Conservation (phyloP, 345 rosid species). For the Pistacia atlantica region DNA sequence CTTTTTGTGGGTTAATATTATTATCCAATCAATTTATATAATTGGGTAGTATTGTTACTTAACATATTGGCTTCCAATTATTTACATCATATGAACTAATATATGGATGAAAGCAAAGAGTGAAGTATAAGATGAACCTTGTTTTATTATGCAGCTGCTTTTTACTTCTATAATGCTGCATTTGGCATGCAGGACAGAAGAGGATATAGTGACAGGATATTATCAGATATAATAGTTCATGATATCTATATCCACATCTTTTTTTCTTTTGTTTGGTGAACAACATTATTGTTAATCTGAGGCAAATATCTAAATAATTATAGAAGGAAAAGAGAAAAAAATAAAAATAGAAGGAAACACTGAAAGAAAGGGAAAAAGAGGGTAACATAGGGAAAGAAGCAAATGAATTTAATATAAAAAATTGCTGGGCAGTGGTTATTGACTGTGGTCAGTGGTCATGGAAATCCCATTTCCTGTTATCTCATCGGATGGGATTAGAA, state of each 20-base stretch:
- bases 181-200: background rate
- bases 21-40: background rate
- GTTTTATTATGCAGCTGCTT: background rate
- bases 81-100: background rate
- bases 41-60: constrained; percentile 3
- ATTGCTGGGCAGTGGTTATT: background rate
- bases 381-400: no score
- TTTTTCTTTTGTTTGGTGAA: background rate
- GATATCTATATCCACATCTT: background rate
- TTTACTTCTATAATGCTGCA: background rate
- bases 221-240: background rate
- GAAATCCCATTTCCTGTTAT: background rate
- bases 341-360: background rate
- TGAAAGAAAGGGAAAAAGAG: no score
- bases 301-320: background rate
- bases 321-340: background rate
- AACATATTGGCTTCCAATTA: background rate
- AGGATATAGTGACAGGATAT: background rate
- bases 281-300: background rate
- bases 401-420: no score
- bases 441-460: background rate
- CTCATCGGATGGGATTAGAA: background rate
- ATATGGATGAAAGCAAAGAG: background rate
- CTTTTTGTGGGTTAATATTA: background rate
- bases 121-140: background rate